Evolutionary conservation across 805 yeast species (phyloP).

Genomic region (Tetrapisispora iriomotensis): DNA sequence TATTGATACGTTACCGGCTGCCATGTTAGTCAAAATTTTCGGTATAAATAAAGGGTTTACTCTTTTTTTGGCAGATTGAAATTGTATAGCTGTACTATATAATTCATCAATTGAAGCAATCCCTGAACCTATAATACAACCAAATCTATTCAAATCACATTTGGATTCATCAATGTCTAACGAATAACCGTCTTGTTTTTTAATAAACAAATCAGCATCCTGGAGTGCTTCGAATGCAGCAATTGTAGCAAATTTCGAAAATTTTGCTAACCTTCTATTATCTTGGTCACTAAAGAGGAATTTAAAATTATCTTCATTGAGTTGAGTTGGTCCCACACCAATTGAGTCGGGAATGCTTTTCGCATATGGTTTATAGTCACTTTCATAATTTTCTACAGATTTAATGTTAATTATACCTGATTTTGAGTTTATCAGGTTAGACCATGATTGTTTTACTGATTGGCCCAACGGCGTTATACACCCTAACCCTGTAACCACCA

Average conservation of each 20-base stretch:
- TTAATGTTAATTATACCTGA: constrained; percentile 54
- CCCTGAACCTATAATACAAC: constrained; percentile 89
- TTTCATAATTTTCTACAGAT: constrained; percentile 24
- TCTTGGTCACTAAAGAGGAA: constrained; percentile 33
- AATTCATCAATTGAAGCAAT: constrained; percentile 70
- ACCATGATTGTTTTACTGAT: constrained; percentile 49
- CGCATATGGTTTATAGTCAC: constrained; percentile 34
- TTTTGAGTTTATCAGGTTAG: constrained; percentile 37
- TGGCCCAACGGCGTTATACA: constrained; percentile 79
- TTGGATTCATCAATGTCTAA: constrained; percentile 23
- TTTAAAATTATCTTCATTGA: constrained; percentile 23
- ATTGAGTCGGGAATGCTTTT: constrained; percentile 47
- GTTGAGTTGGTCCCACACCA: constrained; percentile 57
- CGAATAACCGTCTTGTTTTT: constrained; percentile 24
- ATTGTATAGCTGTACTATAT: constrained; percentile 42
- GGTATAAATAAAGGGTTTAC: constrained; percentile 87
- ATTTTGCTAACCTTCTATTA: constrained; percentile 52
- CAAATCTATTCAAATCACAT: constrained; percentile 26
- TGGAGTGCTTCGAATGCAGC: constrained; percentile 70
- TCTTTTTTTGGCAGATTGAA: constrained; percentile 18
- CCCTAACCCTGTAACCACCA: constrained; percentile 90
- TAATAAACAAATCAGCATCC: constrained; percentile 46
- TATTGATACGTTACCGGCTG: constrained; percentile 84
- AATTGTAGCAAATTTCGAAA: constrained; percentile 68
- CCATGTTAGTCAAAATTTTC: constrained; percentile 78